A percentile compares a stretch with the other conserved stretches of the same genome.
Conservation (phyloP, 768 basidiomycete genomes). For the Suillus subaureus region DNA sequence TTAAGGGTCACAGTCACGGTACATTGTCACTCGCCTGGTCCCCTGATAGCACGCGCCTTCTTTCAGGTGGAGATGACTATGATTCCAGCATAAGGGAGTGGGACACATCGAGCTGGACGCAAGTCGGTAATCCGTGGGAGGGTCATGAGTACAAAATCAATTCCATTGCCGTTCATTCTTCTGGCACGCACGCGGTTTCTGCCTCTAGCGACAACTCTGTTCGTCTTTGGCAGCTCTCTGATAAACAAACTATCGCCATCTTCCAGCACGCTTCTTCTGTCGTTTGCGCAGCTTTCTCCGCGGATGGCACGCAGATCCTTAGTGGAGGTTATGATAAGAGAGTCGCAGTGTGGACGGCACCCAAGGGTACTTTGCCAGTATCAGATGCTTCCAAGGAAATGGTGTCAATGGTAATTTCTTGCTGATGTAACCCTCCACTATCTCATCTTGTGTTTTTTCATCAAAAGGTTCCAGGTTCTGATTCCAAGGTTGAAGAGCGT, state of each 20-base stretch:
- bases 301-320: not conserved
- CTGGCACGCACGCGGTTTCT: not conserved
- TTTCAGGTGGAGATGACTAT: not conserved
- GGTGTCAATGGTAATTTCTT: not conserved
- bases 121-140: not conserved
- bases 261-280: not conserved
- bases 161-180: not conserved
- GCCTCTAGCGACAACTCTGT: conserved; percentile 1
- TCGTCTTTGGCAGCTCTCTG: not conserved
- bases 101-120: not conserved
- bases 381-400: too few species aligned
- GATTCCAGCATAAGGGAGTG: not conserved
- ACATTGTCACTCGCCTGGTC: not conserved
- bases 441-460: not conserved
- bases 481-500: too few species aligned
- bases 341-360: not conserved
- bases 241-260: not conserved
- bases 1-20: not conserved
- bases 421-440: not conserved
- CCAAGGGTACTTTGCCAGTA: not conserved
- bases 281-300: not conserved
- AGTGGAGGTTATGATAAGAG: not conserved
- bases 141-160: not conserved
- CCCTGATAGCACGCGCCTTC: not conserved
- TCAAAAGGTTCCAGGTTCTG: too few species aligned